phyloP scores from a whole-genome alignment of 2,329 filamentous ascomycete species.

The Xylaria digitata region DNA sequence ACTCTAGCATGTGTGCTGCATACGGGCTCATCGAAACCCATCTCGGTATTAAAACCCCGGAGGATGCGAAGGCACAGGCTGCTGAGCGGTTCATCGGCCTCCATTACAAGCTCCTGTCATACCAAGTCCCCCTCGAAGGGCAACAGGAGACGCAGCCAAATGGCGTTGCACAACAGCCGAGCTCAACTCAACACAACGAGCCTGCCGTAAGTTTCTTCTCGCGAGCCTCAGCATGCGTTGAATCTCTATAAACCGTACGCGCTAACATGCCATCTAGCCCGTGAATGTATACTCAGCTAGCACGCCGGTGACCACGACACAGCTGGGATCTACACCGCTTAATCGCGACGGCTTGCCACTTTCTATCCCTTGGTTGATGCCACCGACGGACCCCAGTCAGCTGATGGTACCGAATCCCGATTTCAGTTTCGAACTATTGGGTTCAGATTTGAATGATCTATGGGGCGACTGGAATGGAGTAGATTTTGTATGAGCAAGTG shows the following conservation, averaged over 20 bases:
- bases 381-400: slow-evolving; percentile 49
- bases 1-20: slow-evolving; percentile 71
- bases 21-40: slow-evolving; percentile 69
- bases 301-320: slow-evolving; percentile 37
- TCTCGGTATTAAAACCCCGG: slow-evolving; percentile 66
- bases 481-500: slow-evolving; percentile 38
- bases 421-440: slow-evolving; percentile 64
- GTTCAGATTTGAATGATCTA: slow-evolving; percentile 65
- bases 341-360: slow-evolving; percentile 46
- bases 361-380: slow-evolving; percentile 51
- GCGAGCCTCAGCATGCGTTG: background rate
- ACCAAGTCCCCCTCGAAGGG: slow-evolving; percentile 60
- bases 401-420: slow-evolving; percentile 60
- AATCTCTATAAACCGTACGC: background rate
- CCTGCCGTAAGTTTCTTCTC: slow-evolving; percentile 49
- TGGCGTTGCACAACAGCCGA: slow-evolving; percentile 38
- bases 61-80: slow-evolving; percentile 68
- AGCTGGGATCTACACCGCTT: slow-evolving; percentile 42
- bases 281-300: slow-evolving; percentile 56
- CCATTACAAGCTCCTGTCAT: slow-evolving; percentile 67
- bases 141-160: slow-evolving; percentile 47
- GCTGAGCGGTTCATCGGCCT: slow-evolving; percentile 70
- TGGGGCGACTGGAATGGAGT: slow-evolving; percentile 59
- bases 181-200: slow-evolving; percentile 42
- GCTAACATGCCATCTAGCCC: slow-evolving; percentile 54